Evolutionary conservation across 2,329 filamentous ascomycete genomes (phyloP).

Genomic region (Dactylonectria estremocensis): DNA sequence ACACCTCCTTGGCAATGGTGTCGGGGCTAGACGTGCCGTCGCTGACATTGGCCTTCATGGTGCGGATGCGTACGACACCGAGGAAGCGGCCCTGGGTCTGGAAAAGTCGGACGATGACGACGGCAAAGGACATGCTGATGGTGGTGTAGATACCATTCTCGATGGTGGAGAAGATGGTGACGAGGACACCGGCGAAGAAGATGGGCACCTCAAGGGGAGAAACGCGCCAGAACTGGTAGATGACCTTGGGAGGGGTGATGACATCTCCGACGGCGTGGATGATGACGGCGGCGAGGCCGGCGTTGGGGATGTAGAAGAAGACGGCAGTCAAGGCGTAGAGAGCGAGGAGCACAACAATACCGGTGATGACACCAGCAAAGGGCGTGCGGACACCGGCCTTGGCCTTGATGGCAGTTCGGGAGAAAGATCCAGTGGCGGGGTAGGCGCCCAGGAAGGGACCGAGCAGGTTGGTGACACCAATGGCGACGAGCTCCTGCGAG

Average conservation of each 20-base stretch:
- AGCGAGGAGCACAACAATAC: constrained; percentile 84
- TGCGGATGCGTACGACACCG: constrained; percentile 86
- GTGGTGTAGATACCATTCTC: constrained; percentile 91
- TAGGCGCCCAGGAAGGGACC: constrained; percentile 87
- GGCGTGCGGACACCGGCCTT: constrained; percentile 92
- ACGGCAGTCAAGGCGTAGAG: constrained; percentile 87
- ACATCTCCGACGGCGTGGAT: constrained; percentile 92
- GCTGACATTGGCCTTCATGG: constrained; percentile 83
- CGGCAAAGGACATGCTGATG: constrained; percentile 76
- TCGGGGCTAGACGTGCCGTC: constrained; percentile 58
- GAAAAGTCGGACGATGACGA: constrained; percentile 84
- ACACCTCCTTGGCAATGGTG: constrained; percentile 46
- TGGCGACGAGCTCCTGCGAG: constrained; percentile 84
- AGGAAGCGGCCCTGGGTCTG: constrained; percentile 86
- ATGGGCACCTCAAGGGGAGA: constrained; percentile 87
- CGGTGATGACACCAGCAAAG: constrained; percentile 88
- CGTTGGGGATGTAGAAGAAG: constrained; percentile 90
- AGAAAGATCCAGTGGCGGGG: constrained; percentile 91
- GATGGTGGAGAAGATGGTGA: constrained; percentile 85
- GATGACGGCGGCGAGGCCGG: constrained; percentile 84
- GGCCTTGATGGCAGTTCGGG: constrained; percentile 92
- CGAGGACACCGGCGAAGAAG: constrained; percentile 88
- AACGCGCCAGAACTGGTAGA: constrained; percentile 92
- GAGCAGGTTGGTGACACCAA: constrained; percentile 81
- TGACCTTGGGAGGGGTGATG: constrained; percentile 84